A percentile compares a stretch with the other conserved stretches of the same genome.
Evolutionary conservation across 2,329 filamentous ascomycete genomes (phyloP).

Genomic region (Nemania abortiva): DNA sequence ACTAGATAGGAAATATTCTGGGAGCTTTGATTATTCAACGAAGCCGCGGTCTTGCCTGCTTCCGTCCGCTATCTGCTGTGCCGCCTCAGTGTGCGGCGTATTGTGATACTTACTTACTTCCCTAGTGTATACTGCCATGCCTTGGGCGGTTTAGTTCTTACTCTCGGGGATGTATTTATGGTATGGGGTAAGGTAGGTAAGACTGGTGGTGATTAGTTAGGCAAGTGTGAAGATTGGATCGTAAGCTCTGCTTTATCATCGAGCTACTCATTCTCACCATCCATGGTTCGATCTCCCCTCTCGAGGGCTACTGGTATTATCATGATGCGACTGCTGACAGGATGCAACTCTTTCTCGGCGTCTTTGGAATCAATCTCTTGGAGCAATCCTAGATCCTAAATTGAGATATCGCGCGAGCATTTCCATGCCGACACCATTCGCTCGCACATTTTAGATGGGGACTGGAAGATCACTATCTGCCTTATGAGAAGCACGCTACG

Average conservation of each 20-base stretch:
- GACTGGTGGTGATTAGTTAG: neutral
- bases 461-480: neutral
- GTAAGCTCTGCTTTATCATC: neutral
- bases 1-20: constrained; percentile 7
- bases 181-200: neutral
- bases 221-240: constrained; percentile 3
- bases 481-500: neutral
- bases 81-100: neutral
- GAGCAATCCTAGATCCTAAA: neutral
- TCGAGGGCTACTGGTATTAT: neutral
- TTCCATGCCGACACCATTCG: neutral
- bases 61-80: neutral
- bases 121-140: constrained; percentile 1
- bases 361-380: neutral
- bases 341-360: neutral
- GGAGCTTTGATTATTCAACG: neutral
- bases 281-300: neutral
- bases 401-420: neutral
- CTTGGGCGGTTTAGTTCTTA: neutral
- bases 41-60: neutral
- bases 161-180: neutral
- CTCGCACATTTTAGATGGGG: neutral
- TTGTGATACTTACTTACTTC: neutral
- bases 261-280: neutral
- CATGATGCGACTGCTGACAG: neutral